Percentiles rank a stretch among this genome's conserved stretches.
These are phyloP conservation scores for Raffaelea deltoideospora DNA, from an alignment of 2,329 filamentous ascomycete genomes.

Conservation along the genomic window DNA sequence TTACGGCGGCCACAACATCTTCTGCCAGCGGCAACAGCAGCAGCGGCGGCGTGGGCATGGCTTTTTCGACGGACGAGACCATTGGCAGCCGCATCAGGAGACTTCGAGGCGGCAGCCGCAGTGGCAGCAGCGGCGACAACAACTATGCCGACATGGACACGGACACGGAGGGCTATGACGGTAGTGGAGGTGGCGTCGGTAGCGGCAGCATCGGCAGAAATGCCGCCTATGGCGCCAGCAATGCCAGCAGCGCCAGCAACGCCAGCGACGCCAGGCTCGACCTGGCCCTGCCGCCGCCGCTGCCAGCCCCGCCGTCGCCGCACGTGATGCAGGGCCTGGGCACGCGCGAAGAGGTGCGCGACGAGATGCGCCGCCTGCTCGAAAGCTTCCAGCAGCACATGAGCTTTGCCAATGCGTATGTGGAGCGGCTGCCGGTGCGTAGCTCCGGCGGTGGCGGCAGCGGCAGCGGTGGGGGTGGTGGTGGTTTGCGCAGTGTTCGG, in stretches of 20 bases:
- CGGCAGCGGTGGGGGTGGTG: too few relatives aligned
- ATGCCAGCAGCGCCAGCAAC: not conserved
- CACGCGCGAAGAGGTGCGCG: constrained; percentile 16
- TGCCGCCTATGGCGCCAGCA: not conserved
- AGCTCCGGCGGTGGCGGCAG: constrained; percentile 21
- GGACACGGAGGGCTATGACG: too few relatives aligned
- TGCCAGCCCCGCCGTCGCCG: constrained; percentile 22
- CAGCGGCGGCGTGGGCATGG: not conserved
- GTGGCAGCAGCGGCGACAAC: not conserved
- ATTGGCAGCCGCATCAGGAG: too few relatives aligned
- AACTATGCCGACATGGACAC: too few relatives aligned
- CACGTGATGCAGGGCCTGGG: constrained; percentile 29
- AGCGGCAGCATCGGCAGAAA: not conserved
- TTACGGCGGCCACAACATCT: too few relatives aligned
- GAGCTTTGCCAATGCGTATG: constrained; percentile 15
- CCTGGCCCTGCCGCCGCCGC: constrained; percentile 4
- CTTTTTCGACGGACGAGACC: not conserved
- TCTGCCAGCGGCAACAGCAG: not conserved
- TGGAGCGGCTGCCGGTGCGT: constrained; percentile 15
- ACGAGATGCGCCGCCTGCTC: constrained; percentile 18
- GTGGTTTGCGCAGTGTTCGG: too few relatives aligned
- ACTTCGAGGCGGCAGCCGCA: too few relatives aligned
- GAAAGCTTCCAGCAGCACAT: constrained; percentile 19
- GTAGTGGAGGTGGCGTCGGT: not conserved
- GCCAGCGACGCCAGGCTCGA: not conserved